A percentile compares a stretch with the other conserved stretches of the same genome.
phyloP scores from a whole-genome alignment of 192 early-diverging fungal species.

The Thamnidium elegans region DNA sequence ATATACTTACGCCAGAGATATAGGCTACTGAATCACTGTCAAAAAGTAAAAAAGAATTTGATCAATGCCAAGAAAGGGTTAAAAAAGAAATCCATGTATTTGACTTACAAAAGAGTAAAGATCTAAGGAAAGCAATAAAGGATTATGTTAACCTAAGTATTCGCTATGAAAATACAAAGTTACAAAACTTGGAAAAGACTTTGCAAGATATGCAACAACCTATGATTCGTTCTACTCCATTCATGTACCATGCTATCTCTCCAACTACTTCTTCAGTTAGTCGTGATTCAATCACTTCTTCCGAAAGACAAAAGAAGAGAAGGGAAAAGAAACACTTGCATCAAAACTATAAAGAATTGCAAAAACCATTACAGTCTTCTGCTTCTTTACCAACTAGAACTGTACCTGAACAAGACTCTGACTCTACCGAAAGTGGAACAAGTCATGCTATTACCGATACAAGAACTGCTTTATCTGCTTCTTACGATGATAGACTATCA shows the following conservation, averaged over 20 bases:
- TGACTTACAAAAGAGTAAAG: slow-evolving; percentile 42
- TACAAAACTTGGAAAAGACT: slow-evolving; percentile 42
- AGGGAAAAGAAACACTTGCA: slow-evolving; percentile 16
- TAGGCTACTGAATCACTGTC: slow-evolving; percentile 28
- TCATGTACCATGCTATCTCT: neutral
- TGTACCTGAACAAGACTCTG: slow-evolving; percentile 1
- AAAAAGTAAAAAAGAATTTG: slow-evolving; percentile 29
- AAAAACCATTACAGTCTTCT: slow-evolving; percentile 30
- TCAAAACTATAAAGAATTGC: slow-evolving; percentile 2
- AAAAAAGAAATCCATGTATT: slow-evolving; percentile 44
- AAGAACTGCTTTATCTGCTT: slow-evolving; percentile 17
- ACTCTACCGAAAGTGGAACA: neutral
- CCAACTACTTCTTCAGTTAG: neutral
- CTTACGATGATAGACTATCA: slow-evolving; percentile 27
- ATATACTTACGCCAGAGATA: too few species aligned
- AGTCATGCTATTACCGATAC: neutral
- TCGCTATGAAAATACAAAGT: slow-evolving; percentile 40
- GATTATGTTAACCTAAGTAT: slow-evolving; percentile 39
- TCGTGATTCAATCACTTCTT: neutral
- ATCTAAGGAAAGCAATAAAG: slow-evolving; percentile 36
- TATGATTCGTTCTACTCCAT: neutral
- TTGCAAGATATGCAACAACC: slow-evolving; percentile 26
- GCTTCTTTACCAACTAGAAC: slow-evolving; percentile 33
- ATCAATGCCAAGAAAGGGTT: slow-evolving; percentile 38
- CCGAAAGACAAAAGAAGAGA: slow-evolving; percentile 14